phyloP scores from a whole-genome alignment of 2,329 filamentous ascomycete genomes.

The Botryotinia calthae region DNA sequence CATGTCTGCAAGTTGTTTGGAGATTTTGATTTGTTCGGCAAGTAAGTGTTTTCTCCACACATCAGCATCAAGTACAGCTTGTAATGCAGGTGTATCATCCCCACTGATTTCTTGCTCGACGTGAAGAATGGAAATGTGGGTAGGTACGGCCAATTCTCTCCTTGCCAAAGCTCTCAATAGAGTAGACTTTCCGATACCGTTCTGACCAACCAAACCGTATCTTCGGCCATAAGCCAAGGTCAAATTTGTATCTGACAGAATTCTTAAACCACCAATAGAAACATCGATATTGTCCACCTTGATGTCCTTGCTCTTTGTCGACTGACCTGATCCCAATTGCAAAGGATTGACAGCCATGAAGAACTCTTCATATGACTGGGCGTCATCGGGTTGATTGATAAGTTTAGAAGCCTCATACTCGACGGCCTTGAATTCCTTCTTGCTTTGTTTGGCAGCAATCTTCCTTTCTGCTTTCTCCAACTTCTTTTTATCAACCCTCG shows the following conservation, averaged over 20 bases:
- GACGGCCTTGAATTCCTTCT: conserved; percentile 97
- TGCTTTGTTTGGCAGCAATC: conserved; percentile 96
- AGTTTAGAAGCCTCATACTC: conserved; percentile 94
- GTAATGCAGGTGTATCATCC: conserved; percentile 90
- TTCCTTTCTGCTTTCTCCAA: conserved; percentile 97
- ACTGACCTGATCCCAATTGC: conserved; percentile 69
- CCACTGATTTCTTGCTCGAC: conserved; percentile 98
- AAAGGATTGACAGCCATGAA: conserved; percentile 99
- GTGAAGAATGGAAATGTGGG: conserved; percentile 97
- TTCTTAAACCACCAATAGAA: conserved; percentile 82
- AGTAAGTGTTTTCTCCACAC: conserved; percentile 97
- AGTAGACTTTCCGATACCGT: conserved; percentile 98
- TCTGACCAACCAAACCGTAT: conserved; percentile 97
- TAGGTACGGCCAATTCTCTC: conserved; percentile 91
- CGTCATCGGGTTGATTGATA: conserved; percentile 75
- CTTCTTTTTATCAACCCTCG: conserved; percentile 97
- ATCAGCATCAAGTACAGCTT: conserved; percentile 94
- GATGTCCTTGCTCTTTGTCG: conserved; percentile 96
- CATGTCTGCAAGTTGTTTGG: conserved; percentile 68
- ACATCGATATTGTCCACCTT: conserved; percentile 97
- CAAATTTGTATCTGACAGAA: conserved; percentile 84
- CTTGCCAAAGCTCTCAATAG: conserved; percentile 85
- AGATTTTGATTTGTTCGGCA: conserved; percentile 84
- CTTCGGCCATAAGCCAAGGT: conserved; percentile 89
- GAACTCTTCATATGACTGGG: conserved; percentile 97